A percentile compares a stretch with the other conserved stretches of the same genome.
These are phyloP conservation scores for Stentor roeselii DNA, from an alignment of 73 alveolate genomes.

Conservation along the genomic window DNA sequence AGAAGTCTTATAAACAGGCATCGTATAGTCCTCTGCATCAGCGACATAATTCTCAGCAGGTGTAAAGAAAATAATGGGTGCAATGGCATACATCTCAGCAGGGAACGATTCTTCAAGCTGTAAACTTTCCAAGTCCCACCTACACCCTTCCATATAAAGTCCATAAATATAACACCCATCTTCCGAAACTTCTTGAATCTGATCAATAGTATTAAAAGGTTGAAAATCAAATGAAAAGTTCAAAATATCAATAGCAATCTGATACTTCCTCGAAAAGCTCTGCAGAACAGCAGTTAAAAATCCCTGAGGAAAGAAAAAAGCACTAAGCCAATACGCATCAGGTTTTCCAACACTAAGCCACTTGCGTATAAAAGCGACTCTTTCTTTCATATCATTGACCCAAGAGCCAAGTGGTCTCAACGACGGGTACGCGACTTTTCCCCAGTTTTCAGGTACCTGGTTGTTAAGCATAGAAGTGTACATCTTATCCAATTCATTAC, in stretches of 20 bases:
- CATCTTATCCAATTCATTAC: conserved; percentile 97
- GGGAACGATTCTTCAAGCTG: conserved; percentile 79
- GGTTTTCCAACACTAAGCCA: conserved; percentile 99
- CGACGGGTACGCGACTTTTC: conserved; percentile 92
- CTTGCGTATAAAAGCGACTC: conserved; percentile 94
- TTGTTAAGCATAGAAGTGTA: conserved; percentile 88
- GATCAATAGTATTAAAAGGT: conserved; percentile 67
- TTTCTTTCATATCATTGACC: conserved; percentile 91
- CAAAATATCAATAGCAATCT: conserved; percentile 96
- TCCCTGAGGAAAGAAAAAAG: conserved; percentile 99
- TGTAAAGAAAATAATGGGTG: conserved; percentile 81
- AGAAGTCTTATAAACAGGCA: conserved; percentile 98
- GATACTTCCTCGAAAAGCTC: conserved; percentile 89
- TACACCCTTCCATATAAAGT: conserved; percentile 89
- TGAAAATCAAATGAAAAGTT: conserved; percentile 76
- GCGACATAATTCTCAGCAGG: conserved; percentile 70
- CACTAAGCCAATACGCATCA: conserved; percentile 95
- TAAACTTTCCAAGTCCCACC: conserved; percentile 70
- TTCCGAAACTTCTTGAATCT: conserved; percentile 69
- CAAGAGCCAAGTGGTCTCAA: conserved; percentile 96
- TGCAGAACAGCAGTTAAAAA: conserved; percentile 97
- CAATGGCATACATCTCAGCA: conserved; percentile 59
- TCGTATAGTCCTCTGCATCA: conserved; percentile 68
- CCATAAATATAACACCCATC: conserved; percentile 96
- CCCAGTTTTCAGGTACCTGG: conserved; percentile 96